phyloP scores from a whole-genome alignment of 2,329 filamentous ascomycete species.

The Aspergillus texensis region DNA sequence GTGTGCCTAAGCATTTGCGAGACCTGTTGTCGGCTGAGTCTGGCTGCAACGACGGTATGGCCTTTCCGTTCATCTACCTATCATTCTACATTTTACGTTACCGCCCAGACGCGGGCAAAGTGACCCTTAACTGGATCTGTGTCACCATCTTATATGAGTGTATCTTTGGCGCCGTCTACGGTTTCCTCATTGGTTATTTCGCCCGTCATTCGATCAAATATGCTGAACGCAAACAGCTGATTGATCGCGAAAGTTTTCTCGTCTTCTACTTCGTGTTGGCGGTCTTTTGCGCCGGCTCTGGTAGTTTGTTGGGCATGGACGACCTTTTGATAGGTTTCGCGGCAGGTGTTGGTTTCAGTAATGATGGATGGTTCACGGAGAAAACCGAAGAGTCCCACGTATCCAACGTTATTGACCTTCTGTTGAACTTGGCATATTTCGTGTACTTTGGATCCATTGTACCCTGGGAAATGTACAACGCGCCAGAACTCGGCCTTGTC shows the following conservation, averaged over 20 bases:
- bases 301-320: conserved; percentile 86
- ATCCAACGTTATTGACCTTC: conserved; percentile 96
- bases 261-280: conserved; percentile 98
- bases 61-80: conserved; percentile 95
- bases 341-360: conserved; percentile 97
- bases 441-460: conserved; percentile 98
- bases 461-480: conserved; percentile 91
- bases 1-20: conserved; percentile 94
- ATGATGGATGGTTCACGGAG: conserved; percentile 97
- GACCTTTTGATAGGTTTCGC: conserved; percentile 94
- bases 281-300: conserved; percentile 91
- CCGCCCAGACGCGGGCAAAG: conserved; percentile 66
- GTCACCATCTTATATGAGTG: conserved; percentile 94
- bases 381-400: conserved; percentile 99
- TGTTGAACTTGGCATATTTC: conserved; percentile 97
- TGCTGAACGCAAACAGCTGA: conserved; percentile 80
- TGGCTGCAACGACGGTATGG: conserved; percentile 99
- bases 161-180: conserved; percentile 86
- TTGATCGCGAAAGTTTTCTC: conserved; percentile 95
- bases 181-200: conserved; percentile 83
- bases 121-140: conserved; percentile 85
- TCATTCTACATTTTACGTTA: conserved; percentile 88
- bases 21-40: conserved; percentile 95
- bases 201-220: conserved; percentile 88
- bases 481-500: conserved; percentile 68